Evolutionary conservation across 2,329 filamentous ascomycete genomes (phyloP), one percentile per base, ranked within the genome.

Genomic region (Cytospora schulzeri): DNA sequence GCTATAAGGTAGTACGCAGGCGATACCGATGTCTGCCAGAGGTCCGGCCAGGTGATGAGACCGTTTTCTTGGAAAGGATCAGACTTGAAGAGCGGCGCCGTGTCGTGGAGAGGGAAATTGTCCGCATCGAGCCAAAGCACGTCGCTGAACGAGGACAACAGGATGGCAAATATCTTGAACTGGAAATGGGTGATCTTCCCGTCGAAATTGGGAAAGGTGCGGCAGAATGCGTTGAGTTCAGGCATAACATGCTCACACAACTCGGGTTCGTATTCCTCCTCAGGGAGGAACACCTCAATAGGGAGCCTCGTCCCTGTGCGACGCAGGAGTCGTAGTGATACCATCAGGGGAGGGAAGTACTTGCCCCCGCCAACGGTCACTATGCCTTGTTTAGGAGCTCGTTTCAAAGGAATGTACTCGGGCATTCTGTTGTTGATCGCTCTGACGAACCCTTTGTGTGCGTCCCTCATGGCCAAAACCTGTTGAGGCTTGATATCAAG

Each of bases 81-180:
- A 0, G 76, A 74, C 24, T 77, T 73, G 67, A 87, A 82, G 19
- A 87, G 71, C 2, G 71, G 65, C 11, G 76, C 73, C 0, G 75
- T 72, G 59, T 71, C 72, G 62, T 68, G 68, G 33, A 76, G 64
- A 4, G 84, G 81, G 68, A 86, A 85, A 65, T 78, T 79, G 70
- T 87, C 84, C 57, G 82, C 81, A 69, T 87, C 85, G 69, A 87
- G 79, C 73, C 84, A 85, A 24, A 87, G 76, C 11, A 85, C 78
- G 59, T 86, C 78, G 70, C 85, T 81, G 67, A 86, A 87, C 1
- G 83, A 81, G 1, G 84, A 86, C 67, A 86, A 81, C 3, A 87
- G 74, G 22, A 87, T 80, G 8, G 84, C 77, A 67, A 86, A 81
- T 35, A 82, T 77, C 71, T 87, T 87, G 74, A 81, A 81, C 69